Evolutionary conservation across 228 moss, liverwort and hornwort genomes (phyloP), one percentile per base, ranked within the genome.

Genomic region (Sphagnum magellanicum): DNA sequence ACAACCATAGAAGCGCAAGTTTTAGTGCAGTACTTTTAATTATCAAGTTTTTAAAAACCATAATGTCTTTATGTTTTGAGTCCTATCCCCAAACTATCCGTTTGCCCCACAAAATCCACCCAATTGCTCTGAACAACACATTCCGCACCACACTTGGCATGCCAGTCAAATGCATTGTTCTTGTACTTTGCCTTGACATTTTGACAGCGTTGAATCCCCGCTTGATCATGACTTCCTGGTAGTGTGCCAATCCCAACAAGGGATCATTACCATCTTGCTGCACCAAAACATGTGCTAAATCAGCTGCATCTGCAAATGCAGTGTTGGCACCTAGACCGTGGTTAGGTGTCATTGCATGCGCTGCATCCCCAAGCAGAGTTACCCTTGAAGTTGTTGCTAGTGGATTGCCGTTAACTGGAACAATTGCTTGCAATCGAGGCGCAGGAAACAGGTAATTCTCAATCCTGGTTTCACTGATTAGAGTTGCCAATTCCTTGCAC

Each of bases 241-340:
- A 85, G 5, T 75, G 48, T 11, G 66, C 66, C 49, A 85, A 62
- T 8, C 70, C 72, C 7, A 49, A 65, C 81, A 75, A 79, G 4
- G 71, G 74, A 32, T 3, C 32, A 32, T 32, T 32, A 52, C 75
- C 77, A 6, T 78, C 79, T 70, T 74, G 73, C 6, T 50, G 65
- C 12, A 67, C 10, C 75, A 85, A 12, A 50, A 79, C 85, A 5
- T 59, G 70, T 49, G 59, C 77, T 67, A 85, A 51, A 59, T 73
- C 77, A 10, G 59, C 52, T 46, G 79, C 73, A 49, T 85, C 85
- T 6, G 79, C 79, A 50, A 85, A 82, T 50, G 85, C 79, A 7
- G 79, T 85, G 66, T 85, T 85, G 59, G 82, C 82, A 5, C 85
- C 85, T 0, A 85, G 70, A 48, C 85, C 85, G 5, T 77, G 71